Percentiles rank a stretch among this genome's conserved stretches.
Conservation (phyloP, 805 yeast genomes). For the Ogataea pilisensis region DNA sequence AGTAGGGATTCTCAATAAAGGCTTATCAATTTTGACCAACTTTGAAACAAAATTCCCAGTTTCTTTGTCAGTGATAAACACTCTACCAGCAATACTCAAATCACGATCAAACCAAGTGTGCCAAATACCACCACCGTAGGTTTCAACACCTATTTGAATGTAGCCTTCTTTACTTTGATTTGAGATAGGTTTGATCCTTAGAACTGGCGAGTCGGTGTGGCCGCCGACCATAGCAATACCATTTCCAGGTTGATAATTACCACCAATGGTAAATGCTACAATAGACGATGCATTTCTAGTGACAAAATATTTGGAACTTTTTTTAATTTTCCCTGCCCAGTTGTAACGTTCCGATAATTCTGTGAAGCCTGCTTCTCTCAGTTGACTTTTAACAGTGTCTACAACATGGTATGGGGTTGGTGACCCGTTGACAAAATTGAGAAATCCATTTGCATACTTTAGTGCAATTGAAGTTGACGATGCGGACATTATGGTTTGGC, state of each 20-base stretch:
- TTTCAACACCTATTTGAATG: constrained; percentile 87
- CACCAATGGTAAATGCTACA: constrained; percentile 82
- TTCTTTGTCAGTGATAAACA: constrained; percentile 52
- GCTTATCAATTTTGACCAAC: constrained; percentile 75
- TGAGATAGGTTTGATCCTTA: constrained; percentile 85
- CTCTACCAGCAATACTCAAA: constrained; percentile 87
- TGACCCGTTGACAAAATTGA: constrained; percentile 73
- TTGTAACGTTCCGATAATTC: constrained; percentile 67
- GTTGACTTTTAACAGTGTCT: constrained; percentile 50
- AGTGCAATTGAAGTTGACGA: constrained; percentile 11
- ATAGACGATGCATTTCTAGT: constrained; percentile 88
- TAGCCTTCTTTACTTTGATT: constrained; percentile 68
- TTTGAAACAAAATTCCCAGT: constrained; percentile 53
- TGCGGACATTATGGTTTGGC: neutral
- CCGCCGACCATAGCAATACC: constrained; percentile 91
- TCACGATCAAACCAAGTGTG: constrained; percentile 98
- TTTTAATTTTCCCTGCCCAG: constrained; percentile 57
- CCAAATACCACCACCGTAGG: constrained; percentile 95
- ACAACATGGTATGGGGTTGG: constrained; percentile 97
- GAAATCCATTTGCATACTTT: constrained; percentile 54
- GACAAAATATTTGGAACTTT: constrained; percentile 71
- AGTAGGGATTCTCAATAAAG: constrained; percentile 87
- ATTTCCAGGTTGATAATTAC: constrained; percentile 66
- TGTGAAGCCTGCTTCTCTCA: constrained; percentile 60
- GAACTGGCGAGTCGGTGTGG: constrained; percentile 91